Percentiles rank a stretch among this genome's conserved stretches.
These are phyloP conservation scores for Carex arenaria DNA, from an alignment of 202 grass and related monocot species.

Conservation along the genomic window DNA sequence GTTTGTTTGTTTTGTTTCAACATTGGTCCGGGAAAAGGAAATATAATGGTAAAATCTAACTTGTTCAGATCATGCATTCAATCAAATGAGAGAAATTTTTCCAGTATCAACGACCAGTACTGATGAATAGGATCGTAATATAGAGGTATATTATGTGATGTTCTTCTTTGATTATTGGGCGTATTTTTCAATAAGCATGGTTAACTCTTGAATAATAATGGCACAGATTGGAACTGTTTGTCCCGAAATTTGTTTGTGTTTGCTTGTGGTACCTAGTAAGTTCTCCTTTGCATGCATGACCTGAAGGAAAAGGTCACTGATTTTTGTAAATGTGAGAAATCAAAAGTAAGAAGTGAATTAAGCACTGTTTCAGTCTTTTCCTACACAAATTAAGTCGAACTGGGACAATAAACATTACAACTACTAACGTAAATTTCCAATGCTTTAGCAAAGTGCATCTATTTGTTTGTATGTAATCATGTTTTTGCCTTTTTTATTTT, in stretches of 20 bases:
- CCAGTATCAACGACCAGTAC: not conserved
- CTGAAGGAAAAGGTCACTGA: not conserved
- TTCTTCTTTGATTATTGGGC: not conserved
- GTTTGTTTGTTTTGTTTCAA: not conserved
- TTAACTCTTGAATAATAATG: not conserved
- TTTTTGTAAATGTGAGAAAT: not conserved
- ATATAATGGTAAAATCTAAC: not conserved
- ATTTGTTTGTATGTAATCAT: not conserved
- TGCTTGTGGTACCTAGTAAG: not conserved
- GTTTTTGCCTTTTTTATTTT: not conserved
- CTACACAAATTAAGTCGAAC: not conserved
- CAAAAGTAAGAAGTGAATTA: not conserved
- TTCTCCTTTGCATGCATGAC: not conserved
- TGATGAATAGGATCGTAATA: no score
- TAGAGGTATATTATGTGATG: no score
- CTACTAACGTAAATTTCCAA: not conserved
- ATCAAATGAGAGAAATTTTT: not conserved
- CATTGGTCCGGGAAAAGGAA: no score
- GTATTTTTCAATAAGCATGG: not conserved
- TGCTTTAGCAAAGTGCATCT: not conserved
- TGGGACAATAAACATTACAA: not conserved
- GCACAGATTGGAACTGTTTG: not conserved
- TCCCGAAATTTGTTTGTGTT: not conserved
- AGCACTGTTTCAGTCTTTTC: not conserved
- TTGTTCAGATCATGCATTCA: not conserved